Evolutionary conservation across 306 rosid genomes (phyloP).

Genomic region (Cicer pinnatifidum): DNA sequence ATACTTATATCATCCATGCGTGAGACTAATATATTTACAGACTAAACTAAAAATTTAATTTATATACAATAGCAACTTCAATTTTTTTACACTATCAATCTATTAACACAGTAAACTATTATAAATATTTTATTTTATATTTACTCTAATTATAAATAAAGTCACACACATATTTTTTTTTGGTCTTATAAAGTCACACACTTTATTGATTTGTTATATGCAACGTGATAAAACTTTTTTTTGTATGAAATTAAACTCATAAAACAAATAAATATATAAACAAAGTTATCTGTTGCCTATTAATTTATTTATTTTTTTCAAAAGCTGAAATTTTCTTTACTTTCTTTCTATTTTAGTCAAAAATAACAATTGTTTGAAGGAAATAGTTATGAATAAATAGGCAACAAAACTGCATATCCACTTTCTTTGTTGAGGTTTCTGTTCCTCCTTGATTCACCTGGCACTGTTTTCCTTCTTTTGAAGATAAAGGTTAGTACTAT

Average conservation of each 20-base stretch:
- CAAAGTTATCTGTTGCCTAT: conserved; percentile 27
- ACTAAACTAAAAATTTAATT: too few relatives aligned
- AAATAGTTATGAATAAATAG: conserved; percentile 18
- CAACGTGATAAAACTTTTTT: too few relatives aligned
- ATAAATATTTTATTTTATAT: too few relatives aligned
- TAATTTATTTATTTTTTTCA: conserved; percentile 31
- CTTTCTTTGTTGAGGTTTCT: conserved; percentile 47
- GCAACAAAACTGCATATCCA: conserved; percentile 10
- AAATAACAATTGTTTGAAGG: conserved; percentile 2
- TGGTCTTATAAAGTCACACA: too few relatives aligned
- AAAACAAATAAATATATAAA: neutral
- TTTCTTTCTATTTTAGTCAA: conserved; percentile 13
- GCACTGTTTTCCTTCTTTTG: conserved; percentile 41
- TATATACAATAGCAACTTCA: too few relatives aligned
- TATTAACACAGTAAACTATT: too few relatives aligned
- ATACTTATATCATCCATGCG: conserved; percentile 12
- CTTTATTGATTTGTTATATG: too few relatives aligned
- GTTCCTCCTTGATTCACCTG: conserved; percentile 46
- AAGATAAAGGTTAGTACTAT: conserved; percentile 44
- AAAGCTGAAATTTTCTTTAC: conserved; percentile 38
- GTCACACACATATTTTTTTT: too few relatives aligned
- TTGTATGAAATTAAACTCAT: too few relatives aligned
- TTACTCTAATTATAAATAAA: too few relatives aligned
- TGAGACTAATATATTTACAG: conserved; percentile 4
- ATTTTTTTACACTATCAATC: too few relatives aligned